Conservation (phyloP, 768 basidiomycete genomes). For the Termitomyces sp. region DNA sequence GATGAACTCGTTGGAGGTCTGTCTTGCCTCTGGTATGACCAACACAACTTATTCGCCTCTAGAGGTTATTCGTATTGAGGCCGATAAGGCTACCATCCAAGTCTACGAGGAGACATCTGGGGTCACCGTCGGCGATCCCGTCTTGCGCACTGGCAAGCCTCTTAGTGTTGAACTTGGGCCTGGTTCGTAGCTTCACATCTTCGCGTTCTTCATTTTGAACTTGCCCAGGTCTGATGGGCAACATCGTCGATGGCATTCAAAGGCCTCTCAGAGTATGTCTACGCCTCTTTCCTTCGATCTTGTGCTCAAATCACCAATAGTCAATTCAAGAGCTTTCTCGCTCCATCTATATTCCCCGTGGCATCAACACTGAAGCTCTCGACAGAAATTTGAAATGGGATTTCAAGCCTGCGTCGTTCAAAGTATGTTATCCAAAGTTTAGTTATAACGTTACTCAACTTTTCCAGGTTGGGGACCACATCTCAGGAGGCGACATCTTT, state of each 20-base stretch:
- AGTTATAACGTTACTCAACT: slow-evolving; percentile 4
- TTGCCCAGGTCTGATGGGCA: slow-evolving; percentile 87
- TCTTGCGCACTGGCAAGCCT: slow-evolving; percentile 95
- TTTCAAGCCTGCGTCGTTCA: slow-evolving; percentile 79
- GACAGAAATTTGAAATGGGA: slow-evolving; percentile 91
- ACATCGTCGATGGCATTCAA: slow-evolving; percentile 98
- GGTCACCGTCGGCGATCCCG: slow-evolving; percentile 97
- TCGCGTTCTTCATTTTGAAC: background rate
- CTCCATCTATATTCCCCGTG: slow-evolving; percentile 99
- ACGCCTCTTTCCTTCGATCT: background rate
- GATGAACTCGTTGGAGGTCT: slow-evolving; percentile 96
- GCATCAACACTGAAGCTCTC: slow-evolving; percentile 95
- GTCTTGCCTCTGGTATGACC: slow-evolving; percentile 14
- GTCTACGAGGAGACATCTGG: slow-evolving; percentile 99
- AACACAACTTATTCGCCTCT: slow-evolving; percentile 5
- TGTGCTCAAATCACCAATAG: slow-evolving; percentile 25
- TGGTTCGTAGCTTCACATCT: slow-evolving; percentile 42
- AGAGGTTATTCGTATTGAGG: slow-evolving; percentile 99
- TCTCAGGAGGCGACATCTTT: slow-evolving; percentile 95
- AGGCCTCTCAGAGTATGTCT: slow-evolving; percentile 75
- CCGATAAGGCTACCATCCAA: slow-evolving; percentile 97
- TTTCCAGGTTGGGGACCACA: slow-evolving; percentile 86
- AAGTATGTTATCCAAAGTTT: slow-evolving; percentile 34
- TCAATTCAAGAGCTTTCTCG: slow-evolving; percentile 95
- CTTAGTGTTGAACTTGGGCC: slow-evolving; percentile 97